Evolutionary conservation across 176 grass and related monocot genomes (phyloP).

Genomic region (Microstegium vimineum): DNA sequence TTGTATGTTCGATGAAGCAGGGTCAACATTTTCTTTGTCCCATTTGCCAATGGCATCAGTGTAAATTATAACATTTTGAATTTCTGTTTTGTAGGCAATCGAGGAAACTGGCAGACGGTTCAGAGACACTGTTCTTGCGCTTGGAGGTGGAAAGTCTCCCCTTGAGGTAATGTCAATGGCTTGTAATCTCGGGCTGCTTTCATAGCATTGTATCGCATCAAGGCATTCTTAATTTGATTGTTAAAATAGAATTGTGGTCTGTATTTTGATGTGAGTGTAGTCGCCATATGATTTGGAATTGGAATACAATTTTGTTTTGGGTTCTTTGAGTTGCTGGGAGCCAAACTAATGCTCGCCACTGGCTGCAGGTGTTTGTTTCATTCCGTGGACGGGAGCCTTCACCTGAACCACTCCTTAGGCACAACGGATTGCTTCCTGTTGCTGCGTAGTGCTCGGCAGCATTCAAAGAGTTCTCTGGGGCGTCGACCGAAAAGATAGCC

Average conservation of each 20-base stretch:
- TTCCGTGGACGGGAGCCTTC: conserved; percentile 96
- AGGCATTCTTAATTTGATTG: neutral
- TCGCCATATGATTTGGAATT: neutral
- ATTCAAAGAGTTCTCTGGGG: neutral
- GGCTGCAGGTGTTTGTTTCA: conserved; percentile 68
- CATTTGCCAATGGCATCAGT: neutral
- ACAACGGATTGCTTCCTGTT: conserved; percentile 67
- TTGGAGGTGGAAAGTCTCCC: conserved; percentile 83
- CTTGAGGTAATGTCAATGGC: conserved; percentile 41
- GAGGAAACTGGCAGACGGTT: conserved; percentile 82
- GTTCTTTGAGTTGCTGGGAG: neutral
- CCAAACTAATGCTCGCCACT: neutral
- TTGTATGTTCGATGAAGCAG: neutral
- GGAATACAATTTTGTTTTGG: neutral
- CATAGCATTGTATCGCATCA: neutral
- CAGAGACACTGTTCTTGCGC: conserved; percentile 90
- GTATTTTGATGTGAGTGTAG: neutral
- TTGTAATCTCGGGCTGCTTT: neutral
- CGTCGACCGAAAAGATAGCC: neutral
- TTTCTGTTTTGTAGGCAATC: conserved; percentile 52
- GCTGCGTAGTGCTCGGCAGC: conserved; percentile 15
- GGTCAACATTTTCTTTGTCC: neutral
- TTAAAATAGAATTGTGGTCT: neutral
- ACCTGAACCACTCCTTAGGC: conserved; percentile 77
- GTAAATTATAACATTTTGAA: neutral